Evolutionary conservation across 2,329 filamentous ascomycete species (phyloP), one percentile per base, ranked within the genome.

Genomic region (Curvularia verruculosa): DNA sequence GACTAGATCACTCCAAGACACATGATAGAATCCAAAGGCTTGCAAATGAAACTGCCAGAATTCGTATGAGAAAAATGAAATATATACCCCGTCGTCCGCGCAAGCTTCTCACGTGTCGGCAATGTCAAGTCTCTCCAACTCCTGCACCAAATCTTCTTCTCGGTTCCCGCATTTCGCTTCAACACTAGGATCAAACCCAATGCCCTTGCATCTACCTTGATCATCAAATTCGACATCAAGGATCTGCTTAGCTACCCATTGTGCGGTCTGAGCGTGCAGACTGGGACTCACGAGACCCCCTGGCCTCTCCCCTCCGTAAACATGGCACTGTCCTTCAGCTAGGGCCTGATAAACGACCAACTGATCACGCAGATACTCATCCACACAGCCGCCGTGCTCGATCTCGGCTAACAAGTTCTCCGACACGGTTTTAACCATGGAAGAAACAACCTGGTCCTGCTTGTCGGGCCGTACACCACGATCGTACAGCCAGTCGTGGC

Each of bases 301-400:
- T 10, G 70, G 64, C 23, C 56, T 63, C 56, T 23, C 59, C 2
- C 71, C 67, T n/a, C 66, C 69, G 59, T 68, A 69, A 0, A 82
- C 74, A 0, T 48, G 45, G 58, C 77, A 79, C 36, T 28, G 64
- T 0, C 81, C 81, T 8, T 73, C 63, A 4, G 83, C 83, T 19
- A 88, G 70, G 15, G 83, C 83, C 65, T 87, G 83, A 55, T 85
- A 87, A 0, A 87, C 78, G 1, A 86, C 81, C 24, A 87, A 61
- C 64, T 87, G 85, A 69, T 87, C 85, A 41, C 82, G 75, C 79
- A 85, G 79, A 59, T 80, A 77, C 65, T 80, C 78, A 63, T 87
- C 85, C 3, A 86, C 79, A 61, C 79, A 83, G 0, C 82, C 79
- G 0, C 74, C 77, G 56, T 79, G 75, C 12, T 72, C 67, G 43